Evolutionary conservation across 2,329 filamentous ascomycete species (phyloP), one percentile per base, ranked within the genome.

Genomic region (Ophiostoma tasmaniense): DNA sequence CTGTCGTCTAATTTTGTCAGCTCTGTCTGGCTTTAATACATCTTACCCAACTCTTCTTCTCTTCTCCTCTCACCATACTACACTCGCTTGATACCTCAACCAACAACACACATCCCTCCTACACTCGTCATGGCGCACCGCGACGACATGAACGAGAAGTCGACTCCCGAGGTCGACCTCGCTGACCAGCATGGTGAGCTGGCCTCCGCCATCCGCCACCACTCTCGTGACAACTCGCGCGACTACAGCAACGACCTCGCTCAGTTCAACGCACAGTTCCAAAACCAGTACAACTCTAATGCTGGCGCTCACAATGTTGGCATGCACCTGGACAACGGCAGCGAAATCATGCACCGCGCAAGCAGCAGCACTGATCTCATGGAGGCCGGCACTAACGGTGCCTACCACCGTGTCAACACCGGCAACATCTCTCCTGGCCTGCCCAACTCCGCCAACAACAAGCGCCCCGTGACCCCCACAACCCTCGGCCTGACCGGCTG

Each of bases 381-480:
- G 64, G 64, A 65, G n/a, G 62, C 20, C 37, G 64, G 17, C n/a
- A 2, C n/a, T 3, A 39, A 28, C 33, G 35, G 64, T 22, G 64
- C 33, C n/a, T 65, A 65, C 35, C n/a, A 17, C 10, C 64, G 37
- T 5, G 64, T 59, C 28, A 67, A 35, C 65, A 66, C 13, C 17
- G 45, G 65, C 17, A 52, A 66, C n/a, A 59, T 35, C 10, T 64
- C 62, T 6, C 62, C 62, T 17, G 62, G 62, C 8, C 35, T 64
- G 62, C 62, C 64, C 14, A 67, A 68, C 37, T 42, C 25, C 3
- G 11, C 3, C 61, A 67, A 28, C 35, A 42, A 25, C 66, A 69
- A 28, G 59, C 55, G 64, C 8, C 64, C 69, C 6, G 70, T 70
- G 17, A 72, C 71, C 17, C 71, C 71, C 6, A 72, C 71, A 10